Percentiles rank a stretch among this genome's conserved stretches.
Conservation (phyloP, 495 filamentous ascomycete genomes). For the Aspergillus cristatus region DNA sequence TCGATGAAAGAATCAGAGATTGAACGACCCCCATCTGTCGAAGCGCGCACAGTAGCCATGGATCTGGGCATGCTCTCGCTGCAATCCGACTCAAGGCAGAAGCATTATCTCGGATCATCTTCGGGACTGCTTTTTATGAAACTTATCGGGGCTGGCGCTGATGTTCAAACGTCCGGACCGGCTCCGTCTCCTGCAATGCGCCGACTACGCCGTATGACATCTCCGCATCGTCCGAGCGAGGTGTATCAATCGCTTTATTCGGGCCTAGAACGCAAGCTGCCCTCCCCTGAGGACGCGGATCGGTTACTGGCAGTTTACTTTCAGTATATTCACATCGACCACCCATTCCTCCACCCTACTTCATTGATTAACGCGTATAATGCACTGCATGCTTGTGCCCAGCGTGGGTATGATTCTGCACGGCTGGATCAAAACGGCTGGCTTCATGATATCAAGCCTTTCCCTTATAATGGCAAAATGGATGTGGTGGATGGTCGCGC, state of each 20-base stretch:
- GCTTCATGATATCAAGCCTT: constrained; percentile 8
- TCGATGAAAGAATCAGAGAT: constrained; percentile 7
- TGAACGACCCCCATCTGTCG: constrained; percentile 9
- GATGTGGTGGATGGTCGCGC: constrained; percentile 3
- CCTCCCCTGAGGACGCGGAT: constrained; percentile 8
- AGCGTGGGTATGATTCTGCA: constrained; percentile 5
- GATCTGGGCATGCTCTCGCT: constrained; percentile 19
- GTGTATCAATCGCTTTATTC: constrained; percentile 7
- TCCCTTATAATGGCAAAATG: constrained; percentile 11
- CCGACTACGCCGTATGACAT: not conserved
- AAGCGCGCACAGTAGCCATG: constrained; percentile 18
- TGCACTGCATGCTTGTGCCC: constrained; percentile 8
- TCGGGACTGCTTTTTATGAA: constrained; percentile 16
- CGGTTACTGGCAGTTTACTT: constrained; percentile 14
- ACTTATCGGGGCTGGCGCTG: constrained; percentile 11
- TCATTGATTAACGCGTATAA: constrained; percentile 16
- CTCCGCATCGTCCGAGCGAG: not conserved
- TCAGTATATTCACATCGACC: constrained; percentile 15
- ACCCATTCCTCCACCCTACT: constrained; percentile 14
- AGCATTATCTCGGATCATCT: constrained; percentile 17
- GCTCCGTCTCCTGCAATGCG: not conserved
- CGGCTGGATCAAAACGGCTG: constrained; percentile 12
- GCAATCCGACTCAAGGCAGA: constrained; percentile 17
- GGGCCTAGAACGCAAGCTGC: constrained; percentile 10
- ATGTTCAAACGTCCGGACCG: not conserved